phyloP scores from a whole-genome alignment of 2,329 filamentous ascomycete species.

The Fusarium sp. region DNA sequence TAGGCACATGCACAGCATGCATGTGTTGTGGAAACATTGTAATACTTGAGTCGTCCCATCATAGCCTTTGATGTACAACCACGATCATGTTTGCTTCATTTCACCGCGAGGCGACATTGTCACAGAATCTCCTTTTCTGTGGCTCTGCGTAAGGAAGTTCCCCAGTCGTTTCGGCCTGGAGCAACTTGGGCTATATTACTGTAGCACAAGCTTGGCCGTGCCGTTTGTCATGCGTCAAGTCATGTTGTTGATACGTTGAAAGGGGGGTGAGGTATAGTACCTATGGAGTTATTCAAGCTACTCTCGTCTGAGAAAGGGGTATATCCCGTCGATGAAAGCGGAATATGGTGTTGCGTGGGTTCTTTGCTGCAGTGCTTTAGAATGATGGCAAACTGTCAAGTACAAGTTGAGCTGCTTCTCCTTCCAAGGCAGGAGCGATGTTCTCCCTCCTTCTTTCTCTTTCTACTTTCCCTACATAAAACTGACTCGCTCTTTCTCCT shows the following conservation, averaged over 20 bases:
- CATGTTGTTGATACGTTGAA: conserved; percentile 7
- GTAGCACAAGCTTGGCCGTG: conserved; percentile 38
- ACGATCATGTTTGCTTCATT: conserved; percentile 44
- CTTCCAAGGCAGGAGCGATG: not conserved
- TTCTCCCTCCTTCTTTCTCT: not conserved
- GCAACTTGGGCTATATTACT: conserved; percentile 19
- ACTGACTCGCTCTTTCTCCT: not conserved
- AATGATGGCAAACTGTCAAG: conserved; percentile 13
- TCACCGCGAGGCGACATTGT: conserved; percentile 28
- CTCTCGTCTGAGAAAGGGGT: conserved; percentile 14
- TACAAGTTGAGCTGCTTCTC: conserved; percentile 35
- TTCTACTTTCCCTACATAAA: not conserved
- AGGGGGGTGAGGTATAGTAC: conserved; percentile 1
- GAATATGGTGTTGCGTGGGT: conserved; percentile 18
- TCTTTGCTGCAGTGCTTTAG: conserved; percentile 21
- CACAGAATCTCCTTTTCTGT: conserved; percentile 28
- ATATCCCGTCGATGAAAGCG: conserved; percentile 3
- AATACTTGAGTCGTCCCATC: conserved; percentile 36
- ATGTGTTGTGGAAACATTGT: conserved; percentile 32
- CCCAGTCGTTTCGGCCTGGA: conserved; percentile 26
- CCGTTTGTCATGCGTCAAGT: conserved; percentile 36
- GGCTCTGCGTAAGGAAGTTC: conserved; percentile 30
- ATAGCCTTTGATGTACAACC: conserved; percentile 44
- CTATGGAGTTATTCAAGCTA: conserved; percentile 11
- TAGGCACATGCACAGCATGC: conserved; percentile 19